These are phyloP conservation scores for Colletotrichum karsti DNA, from an alignment of 2,329 filamentous ascomycete genomes.

Conservation along the genomic window DNA sequence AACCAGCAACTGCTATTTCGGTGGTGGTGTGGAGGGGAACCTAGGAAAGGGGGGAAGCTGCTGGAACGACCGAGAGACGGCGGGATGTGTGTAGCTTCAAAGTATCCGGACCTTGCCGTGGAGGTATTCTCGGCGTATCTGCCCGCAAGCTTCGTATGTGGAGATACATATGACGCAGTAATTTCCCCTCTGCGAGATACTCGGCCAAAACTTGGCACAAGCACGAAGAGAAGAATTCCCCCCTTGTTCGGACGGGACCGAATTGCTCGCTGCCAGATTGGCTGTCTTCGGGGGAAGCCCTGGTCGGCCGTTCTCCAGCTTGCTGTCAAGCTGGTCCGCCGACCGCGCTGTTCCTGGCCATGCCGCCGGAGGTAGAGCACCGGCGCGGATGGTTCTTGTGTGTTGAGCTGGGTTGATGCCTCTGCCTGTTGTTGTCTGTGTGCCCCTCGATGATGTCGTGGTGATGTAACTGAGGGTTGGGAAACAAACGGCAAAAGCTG, in stretches of 20 bases:
- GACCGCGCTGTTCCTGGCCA: background rate
- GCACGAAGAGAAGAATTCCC: background rate
- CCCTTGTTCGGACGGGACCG: slow-evolving; percentile 17
- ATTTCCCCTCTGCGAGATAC: slow-evolving; percentile 1
- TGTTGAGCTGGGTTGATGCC: background rate
- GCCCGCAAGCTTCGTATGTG: no score
- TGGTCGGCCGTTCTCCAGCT: background rate
- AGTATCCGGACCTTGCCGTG: background rate
- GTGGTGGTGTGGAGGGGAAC: background rate
- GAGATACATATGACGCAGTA: slow-evolving; percentile 21
- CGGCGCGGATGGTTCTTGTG: background rate
- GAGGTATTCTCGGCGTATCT: slow-evolving; percentile 26
- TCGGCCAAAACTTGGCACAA: background rate
- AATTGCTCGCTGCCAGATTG: slow-evolving; percentile 2
- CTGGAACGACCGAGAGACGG: slow-evolving; percentile 7
- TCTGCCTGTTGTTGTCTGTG: slow-evolving; percentile 8
- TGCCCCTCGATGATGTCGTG: slow-evolving; percentile 20
- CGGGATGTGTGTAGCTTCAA: background rate
- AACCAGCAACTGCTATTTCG: background rate
- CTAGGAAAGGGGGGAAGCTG: background rate
- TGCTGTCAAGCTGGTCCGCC: background rate
- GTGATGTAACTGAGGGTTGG: slow-evolving; percentile 8
- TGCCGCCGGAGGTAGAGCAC: background rate
- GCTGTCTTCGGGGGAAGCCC: background rate
- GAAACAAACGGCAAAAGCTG: background rate